Percentiles rank a stretch among this genome's conserved stretches.
Conservation (phyloP, 495 filamentous ascomycete species). For the Pyronema omphalodes region DNA sequence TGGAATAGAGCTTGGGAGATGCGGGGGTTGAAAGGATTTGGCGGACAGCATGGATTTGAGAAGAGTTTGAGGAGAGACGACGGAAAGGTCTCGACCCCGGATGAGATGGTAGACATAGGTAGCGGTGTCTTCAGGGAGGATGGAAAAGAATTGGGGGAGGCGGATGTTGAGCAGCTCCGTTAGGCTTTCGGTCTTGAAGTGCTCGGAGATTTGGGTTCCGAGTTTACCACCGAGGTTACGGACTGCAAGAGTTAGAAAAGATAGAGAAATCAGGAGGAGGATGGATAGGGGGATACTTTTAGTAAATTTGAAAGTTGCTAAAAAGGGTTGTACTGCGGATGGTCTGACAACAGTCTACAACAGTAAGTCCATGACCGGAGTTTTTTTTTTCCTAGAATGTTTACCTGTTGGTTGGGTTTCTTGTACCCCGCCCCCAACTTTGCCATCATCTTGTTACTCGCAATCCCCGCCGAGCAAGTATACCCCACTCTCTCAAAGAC, state of each 20-base stretch:
- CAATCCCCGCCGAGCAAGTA: constrained; percentile 78
- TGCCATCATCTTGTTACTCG: constrained; percentile 83
- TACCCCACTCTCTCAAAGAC: constrained; percentile 56
- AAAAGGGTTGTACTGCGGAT: constrained; percentile 61
- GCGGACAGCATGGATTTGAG: constrained; percentile 98
- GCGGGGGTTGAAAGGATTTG: constrained; percentile 55
- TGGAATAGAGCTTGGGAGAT: constrained; percentile 42
- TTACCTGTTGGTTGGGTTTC: constrained; percentile 70
- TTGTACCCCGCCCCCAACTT: constrained; percentile 80
- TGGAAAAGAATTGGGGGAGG: constrained; percentile 58
- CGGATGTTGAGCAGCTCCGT: constrained; percentile 54
- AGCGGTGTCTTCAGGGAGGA: constrained; percentile 71
- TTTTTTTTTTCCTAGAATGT: neutral
- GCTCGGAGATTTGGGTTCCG: constrained; percentile 60
- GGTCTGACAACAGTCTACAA: constrained; percentile 58
- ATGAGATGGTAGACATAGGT: constrained; percentile 74
- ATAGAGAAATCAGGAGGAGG: neutral
- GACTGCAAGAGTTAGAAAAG: constrained; percentile 26
- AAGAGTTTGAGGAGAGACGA: constrained; percentile 78
- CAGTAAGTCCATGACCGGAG: neutral
- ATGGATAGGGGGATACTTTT: constrained; percentile 36
- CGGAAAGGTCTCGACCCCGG: constrained; percentile 67
- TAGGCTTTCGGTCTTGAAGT: constrained; percentile 65
- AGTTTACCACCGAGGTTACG: constrained; percentile 92
- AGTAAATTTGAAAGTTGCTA: constrained; percentile 77